A percentile compares a stretch with the other conserved stretches of the same genome.
Evolutionary conservation across 208 protist species (phyloP).

Genomic region (Phytomonas sp.): DNA sequence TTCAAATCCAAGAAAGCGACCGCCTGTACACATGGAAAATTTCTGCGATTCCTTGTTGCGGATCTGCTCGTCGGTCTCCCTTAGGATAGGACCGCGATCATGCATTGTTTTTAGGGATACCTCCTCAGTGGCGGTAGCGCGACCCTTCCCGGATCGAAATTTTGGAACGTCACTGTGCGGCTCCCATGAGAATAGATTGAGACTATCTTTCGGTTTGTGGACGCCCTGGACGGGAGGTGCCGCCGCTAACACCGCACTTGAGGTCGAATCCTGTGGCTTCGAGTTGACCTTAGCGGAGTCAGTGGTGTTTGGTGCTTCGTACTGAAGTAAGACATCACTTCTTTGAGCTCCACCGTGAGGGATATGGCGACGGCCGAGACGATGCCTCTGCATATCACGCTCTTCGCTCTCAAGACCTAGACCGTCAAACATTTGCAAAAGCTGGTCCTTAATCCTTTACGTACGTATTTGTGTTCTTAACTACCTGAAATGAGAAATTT

Average conservation of each 20-base stretch:
- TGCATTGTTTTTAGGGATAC: background rate
- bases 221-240: background rate
- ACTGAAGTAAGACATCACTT: background rate
- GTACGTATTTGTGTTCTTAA: background rate
- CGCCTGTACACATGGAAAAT: conserved; percentile 14
- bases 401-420: conserved; percentile 45
- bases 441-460: background rate
- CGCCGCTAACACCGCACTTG: background rate
- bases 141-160: background rate
- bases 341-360: conserved; percentile 19
- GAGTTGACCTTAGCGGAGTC: background rate
- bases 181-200: conserved; percentile 80
- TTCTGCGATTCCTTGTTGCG: conserved; percentile 30
- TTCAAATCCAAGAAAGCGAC: background rate
- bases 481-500: background rate
- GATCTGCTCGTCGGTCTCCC: conserved; percentile 14
- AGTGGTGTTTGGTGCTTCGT: background rate
- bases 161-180: background rate
- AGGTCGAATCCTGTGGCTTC: background rate
- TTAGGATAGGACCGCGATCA: background rate
- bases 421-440: conserved; percentile 11
- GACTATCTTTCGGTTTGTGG: conserved; percentile 20
- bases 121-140: background rate
- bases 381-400: conserved; percentile 23
- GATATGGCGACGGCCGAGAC: conserved; percentile 44